phyloP scores from a whole-genome alignment of 1,284 basidiomycete species.

The Boletus albobrunnescens region DNA sequence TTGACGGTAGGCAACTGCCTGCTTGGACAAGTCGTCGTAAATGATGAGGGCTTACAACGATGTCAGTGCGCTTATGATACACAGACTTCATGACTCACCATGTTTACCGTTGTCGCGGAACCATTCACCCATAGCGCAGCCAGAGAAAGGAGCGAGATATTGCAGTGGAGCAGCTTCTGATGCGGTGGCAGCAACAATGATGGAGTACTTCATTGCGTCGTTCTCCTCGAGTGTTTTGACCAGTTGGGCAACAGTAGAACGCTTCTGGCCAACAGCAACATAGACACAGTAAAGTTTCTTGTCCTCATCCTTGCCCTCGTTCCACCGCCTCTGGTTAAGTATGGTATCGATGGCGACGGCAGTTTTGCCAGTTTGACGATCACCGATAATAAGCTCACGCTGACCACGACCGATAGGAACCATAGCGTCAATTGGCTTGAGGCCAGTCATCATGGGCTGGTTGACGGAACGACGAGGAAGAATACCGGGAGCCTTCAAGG shows the following conservation, averaged over 20 bases:
- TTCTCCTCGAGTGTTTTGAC: constrained; percentile 99
- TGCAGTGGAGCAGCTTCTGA: constrained; percentile 98
- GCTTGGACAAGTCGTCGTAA: constrained; percentile 99
- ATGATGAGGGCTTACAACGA: constrained; percentile 80
- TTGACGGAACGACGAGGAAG: constrained; percentile 98
- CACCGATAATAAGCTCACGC: constrained; percentile 99
- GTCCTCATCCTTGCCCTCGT: constrained; percentile 91
- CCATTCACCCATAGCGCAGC: constrained; percentile 99
- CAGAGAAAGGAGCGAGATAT: constrained; percentile 99
- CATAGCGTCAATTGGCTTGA: constrained; percentile 99
- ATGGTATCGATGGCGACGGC: constrained; percentile 99
- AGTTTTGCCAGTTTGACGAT: constrained; percentile 99
- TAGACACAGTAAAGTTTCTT: constrained; percentile 99
- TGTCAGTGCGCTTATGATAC: constrained; percentile 9
- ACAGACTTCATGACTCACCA: constrained; percentile 42
- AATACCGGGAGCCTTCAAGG: constrained; percentile 98
- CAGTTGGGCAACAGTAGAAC: constrained; percentile 98
- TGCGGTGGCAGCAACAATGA: constrained; percentile 98
- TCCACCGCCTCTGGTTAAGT: constrained; percentile 99
- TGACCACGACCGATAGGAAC: constrained; percentile 99
- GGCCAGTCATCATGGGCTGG: constrained; percentile 99
- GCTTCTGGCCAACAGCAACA: constrained; percentile 98
- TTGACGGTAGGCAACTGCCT: constrained; percentile 99
- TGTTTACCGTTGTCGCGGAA: constrained; percentile 99
- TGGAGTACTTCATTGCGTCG: constrained; percentile 99